These are phyloP conservation scores for Aspergillus tanneri DNA, from an alignment of 2,329 filamentous ascomycete genomes.

Conservation along the genomic window DNA sequence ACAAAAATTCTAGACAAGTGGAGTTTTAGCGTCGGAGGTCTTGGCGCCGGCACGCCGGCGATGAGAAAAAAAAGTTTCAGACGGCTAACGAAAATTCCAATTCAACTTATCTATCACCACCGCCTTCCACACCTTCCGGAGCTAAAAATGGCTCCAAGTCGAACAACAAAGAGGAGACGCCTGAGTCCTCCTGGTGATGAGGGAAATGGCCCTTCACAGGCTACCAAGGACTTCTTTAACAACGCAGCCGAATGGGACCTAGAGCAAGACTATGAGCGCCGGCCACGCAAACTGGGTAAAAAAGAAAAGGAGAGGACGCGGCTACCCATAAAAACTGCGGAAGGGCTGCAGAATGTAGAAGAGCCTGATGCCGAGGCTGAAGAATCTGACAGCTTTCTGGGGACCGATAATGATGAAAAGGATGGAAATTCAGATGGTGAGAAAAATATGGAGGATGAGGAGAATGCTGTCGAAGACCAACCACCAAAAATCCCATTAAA, in stretches of 20 bases:
- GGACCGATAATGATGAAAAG: conserved; percentile 1
- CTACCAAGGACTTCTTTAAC: conserved; percentile 61
- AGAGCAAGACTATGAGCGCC: conserved; percentile 85
- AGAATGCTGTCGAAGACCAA: conserved; percentile 45
- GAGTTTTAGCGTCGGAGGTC: conserved; percentile 22
- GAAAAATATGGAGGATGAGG: conserved; percentile 44
- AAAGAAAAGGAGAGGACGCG: conserved; percentile 6
- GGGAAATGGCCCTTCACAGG: conserved; percentile 26
- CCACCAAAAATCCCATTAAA: conserved; percentile 68
- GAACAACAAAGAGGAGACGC: conserved; percentile 51
- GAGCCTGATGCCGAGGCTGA: conserved; percentile 1
- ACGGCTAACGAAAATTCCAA: not conserved
- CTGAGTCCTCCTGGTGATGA: conserved; percentile 49
- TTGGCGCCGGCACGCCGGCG: conserved; percentile 27
- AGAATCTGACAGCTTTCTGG: conserved; percentile 59
- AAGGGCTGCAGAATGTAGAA: conserved; percentile 64
- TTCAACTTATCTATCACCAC: not conserved
- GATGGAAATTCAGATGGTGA: not conserved
- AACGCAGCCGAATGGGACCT: conserved; percentile 82
- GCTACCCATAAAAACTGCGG: conserved; percentile 69
- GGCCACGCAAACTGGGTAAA: conserved; percentile 66
- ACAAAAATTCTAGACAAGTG: conserved; percentile 23
- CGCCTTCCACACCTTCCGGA: conserved; percentile 5
- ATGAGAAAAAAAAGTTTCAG: conserved; percentile 28
- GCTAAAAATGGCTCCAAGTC: conserved; percentile 47